Percentiles rank a stretch among this genome's conserved stretches.
phyloP scores from a whole-genome alignment of 2,329 filamentous ascomycete species.

The Ceratocystis cubensis region DNA sequence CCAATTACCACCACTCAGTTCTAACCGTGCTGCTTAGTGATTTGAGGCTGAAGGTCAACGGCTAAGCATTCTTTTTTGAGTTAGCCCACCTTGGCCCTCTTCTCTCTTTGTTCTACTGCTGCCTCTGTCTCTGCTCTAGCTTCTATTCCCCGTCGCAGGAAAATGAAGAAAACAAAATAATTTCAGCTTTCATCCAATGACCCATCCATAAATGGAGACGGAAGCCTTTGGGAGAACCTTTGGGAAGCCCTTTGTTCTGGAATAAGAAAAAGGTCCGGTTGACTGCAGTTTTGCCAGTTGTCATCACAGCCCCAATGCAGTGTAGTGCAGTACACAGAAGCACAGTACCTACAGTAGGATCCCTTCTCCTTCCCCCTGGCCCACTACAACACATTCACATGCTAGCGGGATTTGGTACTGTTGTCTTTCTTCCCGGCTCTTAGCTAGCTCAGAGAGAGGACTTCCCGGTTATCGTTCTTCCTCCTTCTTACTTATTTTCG shows the following conservation, averaged over 20 bases:
- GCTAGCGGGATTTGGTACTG: not conserved
- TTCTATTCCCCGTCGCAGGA: not conserved
- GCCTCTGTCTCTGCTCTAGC: not conserved
- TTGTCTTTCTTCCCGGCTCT: not conserved
- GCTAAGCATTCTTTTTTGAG: not conserved
- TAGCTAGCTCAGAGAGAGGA: not conserved
- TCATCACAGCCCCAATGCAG: slow-evolving; percentile 7
- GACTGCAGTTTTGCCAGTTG: slow-evolving; percentile 6
- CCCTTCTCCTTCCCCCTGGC: not conserved
- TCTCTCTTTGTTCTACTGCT: not conserved
- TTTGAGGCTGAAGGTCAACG: not conserved
- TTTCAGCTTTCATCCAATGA: slow-evolving; percentile 6
- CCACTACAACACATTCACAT: not conserved
- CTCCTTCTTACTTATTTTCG: too few relatives aligned
- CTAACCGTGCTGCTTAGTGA: not conserved
- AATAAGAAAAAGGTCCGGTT: slow-evolving; percentile 4
- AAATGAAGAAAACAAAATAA: not conserved
- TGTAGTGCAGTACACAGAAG: not conserved
- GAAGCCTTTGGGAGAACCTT: not conserved
- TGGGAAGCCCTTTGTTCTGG: not conserved
- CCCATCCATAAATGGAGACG: not conserved
- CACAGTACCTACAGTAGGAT: not conserved
- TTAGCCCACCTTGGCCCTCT: too few relatives aligned
- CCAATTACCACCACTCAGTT: not conserved
- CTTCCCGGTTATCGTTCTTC: not conserved